Base-by-base conservation (phyloP, 257 asterid genomes). In the Solanum verrucosum region DNA sequence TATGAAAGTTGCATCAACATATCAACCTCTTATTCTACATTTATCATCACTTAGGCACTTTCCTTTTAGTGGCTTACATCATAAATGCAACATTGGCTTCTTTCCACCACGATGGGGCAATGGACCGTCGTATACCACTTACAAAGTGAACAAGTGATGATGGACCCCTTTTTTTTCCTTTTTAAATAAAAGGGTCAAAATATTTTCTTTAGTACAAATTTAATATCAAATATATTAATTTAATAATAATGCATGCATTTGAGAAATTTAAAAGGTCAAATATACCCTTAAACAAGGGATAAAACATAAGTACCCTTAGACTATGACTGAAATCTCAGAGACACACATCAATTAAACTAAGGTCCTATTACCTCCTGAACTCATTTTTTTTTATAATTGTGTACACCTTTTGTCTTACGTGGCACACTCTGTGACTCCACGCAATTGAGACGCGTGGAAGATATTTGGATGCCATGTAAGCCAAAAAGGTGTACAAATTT, bases 1-100 rank as follows among this genome's bases (percentile, higher is more conserved):
- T 93, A 89, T 93, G 93, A 93, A 93, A 92, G 94, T 90, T 90
- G 84, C 92, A 89, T 90, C 94, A 89, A 93, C 96, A 90, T 93
- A 94, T 95, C 96, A 92, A 87, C 93, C 94, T 92, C 92, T 94
- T 94, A 91, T 21, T 93, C 93, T 20, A 29, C 25, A 40, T 78
- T 42, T 40, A n/a, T 78, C 35, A 86, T 91, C 89, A 85, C 85
- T 78, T 40, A 42, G 35, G 63, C 63, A 31, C 83, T 44, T 77
- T 79, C 23, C 25, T 44, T 21, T n/a, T 93, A 92, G 84, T 91
- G 95, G 93, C 91, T 88, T 90, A 81, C 95, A 91, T 91, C 94
- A 93, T 87, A 93, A 83, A 90, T 91, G 90, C 90, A 89, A 88
- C 87, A 87, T 88, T 70, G 75, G 75, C 21, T 70, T 70, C 75